Conservation (phyloP, 2,329 filamentous ascomycete genomes). For the Magnaporthales sp. region DNA sequence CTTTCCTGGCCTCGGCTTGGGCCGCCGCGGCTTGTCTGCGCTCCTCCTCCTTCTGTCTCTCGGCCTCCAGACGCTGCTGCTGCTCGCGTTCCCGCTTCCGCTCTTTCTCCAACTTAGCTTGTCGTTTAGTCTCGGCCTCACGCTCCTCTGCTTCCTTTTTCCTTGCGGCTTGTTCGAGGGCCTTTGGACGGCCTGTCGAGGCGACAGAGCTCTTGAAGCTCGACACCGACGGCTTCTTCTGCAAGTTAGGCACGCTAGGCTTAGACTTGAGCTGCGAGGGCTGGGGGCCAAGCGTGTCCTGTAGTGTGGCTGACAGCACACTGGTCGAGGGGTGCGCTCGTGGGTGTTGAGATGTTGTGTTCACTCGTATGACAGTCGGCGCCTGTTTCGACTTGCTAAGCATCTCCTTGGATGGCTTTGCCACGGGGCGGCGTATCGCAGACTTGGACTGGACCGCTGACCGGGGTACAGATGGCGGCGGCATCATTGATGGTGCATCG, state of each 20-base stretch:
- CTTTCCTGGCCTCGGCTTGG: constrained; percentile 56
- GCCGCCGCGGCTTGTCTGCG: constrained; percentile 38
- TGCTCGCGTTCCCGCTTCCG: constrained; percentile 50
- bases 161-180: constrained; percentile 65
- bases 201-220: constrained; percentile 59
- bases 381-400: constrained; percentile 53
- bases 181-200: constrained; percentile 58
- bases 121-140: constrained; percentile 68
- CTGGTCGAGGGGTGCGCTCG: constrained; percentile 53
- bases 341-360: constrained; percentile 53
- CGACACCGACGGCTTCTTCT: constrained; percentile 44
- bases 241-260: constrained; percentile 56
- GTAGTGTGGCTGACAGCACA: constrained; percentile 46
- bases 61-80: constrained; percentile 33
- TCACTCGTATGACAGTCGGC: constrained; percentile 65
- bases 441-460: constrained; percentile 38
- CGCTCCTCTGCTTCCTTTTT: constrained; percentile 82
- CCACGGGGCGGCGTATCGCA: constrained; percentile 47
- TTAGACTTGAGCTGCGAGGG: constrained; percentile 50
- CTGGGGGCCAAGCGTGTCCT: constrained; percentile 39
- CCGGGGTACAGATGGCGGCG: constrained; percentile 52
- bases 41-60: constrained; percentile 43
- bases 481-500: constrained; percentile 45
- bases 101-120: constrained; percentile 74
- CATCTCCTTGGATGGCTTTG: constrained; percentile 52